Evolutionary conservation across 2,329 filamentous ascomycete species (phyloP), one percentile per base, ranked within the genome.

Genomic region (Fusarium sp.): DNA sequence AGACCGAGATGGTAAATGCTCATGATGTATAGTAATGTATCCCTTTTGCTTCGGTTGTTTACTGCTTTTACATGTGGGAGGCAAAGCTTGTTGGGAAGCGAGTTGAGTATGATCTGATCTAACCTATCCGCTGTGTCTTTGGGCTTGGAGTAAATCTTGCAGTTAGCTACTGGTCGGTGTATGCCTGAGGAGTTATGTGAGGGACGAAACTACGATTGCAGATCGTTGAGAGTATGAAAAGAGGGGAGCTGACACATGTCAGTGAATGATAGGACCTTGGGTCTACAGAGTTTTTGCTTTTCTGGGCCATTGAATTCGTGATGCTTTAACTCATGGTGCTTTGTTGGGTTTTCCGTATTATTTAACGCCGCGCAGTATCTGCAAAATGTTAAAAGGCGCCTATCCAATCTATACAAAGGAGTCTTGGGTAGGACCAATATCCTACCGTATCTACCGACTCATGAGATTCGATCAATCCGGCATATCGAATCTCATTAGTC

Each of bases 1-100:
- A 53, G 33, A 22, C 26, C 40, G 19, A 33, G 11, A 22, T n/a
- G 15, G 51, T n/a, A 22, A 26, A 43, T 44, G 30, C 32, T 43
- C 30, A 44, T 30, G 41, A 47, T 70, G 69, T 72, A 72, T 32
- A 63, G 47, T 58, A 65, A 15, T 58, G 56, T 59, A 24, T 55
- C 66, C 33, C 43, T 52, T 33, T 40, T 33, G 49, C 20, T 50
- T 28, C 44, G 50, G 28, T 11, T 41, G 11, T 35, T 26, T 47
- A 17, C 54, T 40, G 41, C 46, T 48, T 24, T 5, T 20, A 32
- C 43, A 17, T 19, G 15, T 37, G 35, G 35, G 35, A n/a, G 35
- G 9, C 56, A 45, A 54, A 50, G 46, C 53, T 46, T 56, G 45
- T 46, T 56, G 47, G 24, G 52, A 19, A 19, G 11, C 33, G 10